Base-by-base conservation (phyloP, 148 eudicot genomes). In the Rhododendron mucronatum region DNA sequence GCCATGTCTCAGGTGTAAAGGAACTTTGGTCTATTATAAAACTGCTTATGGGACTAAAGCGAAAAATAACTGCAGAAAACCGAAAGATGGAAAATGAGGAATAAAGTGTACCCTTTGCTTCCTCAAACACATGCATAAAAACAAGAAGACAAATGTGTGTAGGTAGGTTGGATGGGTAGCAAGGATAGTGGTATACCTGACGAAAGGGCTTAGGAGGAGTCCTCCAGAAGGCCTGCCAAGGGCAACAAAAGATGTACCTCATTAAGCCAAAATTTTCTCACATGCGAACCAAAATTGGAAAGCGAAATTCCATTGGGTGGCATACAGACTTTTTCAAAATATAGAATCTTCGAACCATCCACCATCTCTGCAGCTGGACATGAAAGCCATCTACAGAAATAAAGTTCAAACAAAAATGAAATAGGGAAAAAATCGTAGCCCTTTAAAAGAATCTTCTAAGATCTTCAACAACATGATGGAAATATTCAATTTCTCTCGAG, bases 281-380 rank as follows among this genome's bases (percentile, higher is more conserved):
- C 74, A 74, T 41, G 30, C 33, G 51, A 69, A 78, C 48, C 53
- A n/a, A 21, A 86, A 48, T 35, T 14, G 77, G 37, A 44, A 20
- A n/a, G 15, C 18, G 47, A 65, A 87, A 63, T 30, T 41, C 37
- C 26, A 44, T 44, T 10, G 2, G 35, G 5, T 28, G 77, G n/a
- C 12, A 1, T 18, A 87, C 90, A 84, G 45, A 94, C 99, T 88
- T 96, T 97, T 89, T 96, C 99, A 80, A 91, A 90, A 90, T 96
- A 96, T 44, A 96, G 80, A 89, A 94, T 94, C 84, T 94, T 94
- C 15, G 99, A 94, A 85, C 98, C 98, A 88, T 96, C 99, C 76
- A 91, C 99, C 96, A 96, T 93, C 83, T 96, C 99, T 48, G 97
- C 98, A 88, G 97, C 99, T 0, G 98, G 98, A 84, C 98, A 96